Evolutionary conservation across 306 rosid species (phyloP), one percentile per base, ranked within the genome.

Genomic region (Phaseolus lunatus): DNA sequence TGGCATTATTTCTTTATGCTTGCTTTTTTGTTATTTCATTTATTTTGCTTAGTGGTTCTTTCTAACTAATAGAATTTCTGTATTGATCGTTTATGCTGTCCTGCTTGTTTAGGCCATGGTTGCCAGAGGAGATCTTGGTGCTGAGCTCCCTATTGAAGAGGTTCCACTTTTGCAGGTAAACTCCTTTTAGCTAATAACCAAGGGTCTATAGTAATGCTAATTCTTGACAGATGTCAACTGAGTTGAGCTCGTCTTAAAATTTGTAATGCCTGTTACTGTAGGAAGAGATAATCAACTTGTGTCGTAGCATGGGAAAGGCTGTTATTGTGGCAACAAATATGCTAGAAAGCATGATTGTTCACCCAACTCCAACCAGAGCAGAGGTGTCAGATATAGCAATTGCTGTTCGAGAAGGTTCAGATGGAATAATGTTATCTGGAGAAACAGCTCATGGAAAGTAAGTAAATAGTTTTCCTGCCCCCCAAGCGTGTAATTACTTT

Each of bases 381-480:
- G 99, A 95, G 81, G 99, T 95, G 52, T 89, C 99, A 0, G 99
- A 95, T 82, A 95, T 95, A 81, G 99, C 99, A 57, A 95, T 95
- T 81, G 99, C 99, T 66, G 99, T 95, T 72, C 88, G 99, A 82
- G 99, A 95, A 88, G 99, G 99, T 72, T 88, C 99, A 76, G 99
- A 95, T 85, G 97, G 86, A 70, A 75, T 95, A 75, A 95, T 95
- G 99, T 88, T 95, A 8, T 95, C 99, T 18, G 99, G 99, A 74
- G 99, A 95, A 89, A 95, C 99, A 71, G 99, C 99, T 84, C 97
- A 95, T 63, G 99, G 99, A 82, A 95, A 92, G 99, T 92, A 89
- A 83, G 98, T 84, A 67, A 15, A 61, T 67, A 12, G 48, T 31
- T 41, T 43, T 43, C n/a, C 12, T 56, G 9, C n/a, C 59, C 23